phyloP scores from a whole-genome alignment of 2,329 filamentous ascomycete genomes.

The Cordyceps militaris region DNA sequence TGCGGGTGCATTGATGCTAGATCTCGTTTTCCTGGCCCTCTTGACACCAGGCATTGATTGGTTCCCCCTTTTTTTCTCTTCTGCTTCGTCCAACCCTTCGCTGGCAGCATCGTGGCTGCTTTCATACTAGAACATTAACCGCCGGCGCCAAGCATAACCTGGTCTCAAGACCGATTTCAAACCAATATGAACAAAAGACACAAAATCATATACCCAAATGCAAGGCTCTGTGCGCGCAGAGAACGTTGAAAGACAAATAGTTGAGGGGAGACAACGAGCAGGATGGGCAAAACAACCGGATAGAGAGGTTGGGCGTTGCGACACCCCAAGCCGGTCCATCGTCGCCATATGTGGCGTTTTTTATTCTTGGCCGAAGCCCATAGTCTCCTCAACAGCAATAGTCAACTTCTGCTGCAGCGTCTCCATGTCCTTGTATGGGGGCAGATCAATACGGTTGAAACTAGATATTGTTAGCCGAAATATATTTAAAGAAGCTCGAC shows the following conservation, averaged over 20 bases:
- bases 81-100: background rate
- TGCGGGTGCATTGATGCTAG: background rate
- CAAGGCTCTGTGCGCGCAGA: constrained; percentile 8
- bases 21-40: background rate
- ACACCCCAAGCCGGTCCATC: constrained; percentile 1
- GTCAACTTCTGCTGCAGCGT: constrained; percentile 82
- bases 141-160: constrained; percentile 12
- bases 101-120: constrained; percentile 5
- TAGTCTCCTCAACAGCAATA: constrained; percentile 96
- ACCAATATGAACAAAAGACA: constrained; percentile 20
- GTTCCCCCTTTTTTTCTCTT: background rate
- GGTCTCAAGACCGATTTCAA: constrained; percentile 12
- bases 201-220: constrained; percentile 13
- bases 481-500: constrained; percentile 18
- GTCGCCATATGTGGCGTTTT: constrained; percentile 25
- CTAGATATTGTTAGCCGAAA: constrained; percentile 36
- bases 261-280: background rate
- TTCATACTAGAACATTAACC: constrained; percentile 11
- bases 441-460: constrained; percentile 95
- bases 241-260: constrained; percentile 12
- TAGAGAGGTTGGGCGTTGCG: background rate
- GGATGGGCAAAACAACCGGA: constrained; percentile 10
- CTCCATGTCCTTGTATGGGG: constrained; percentile 85
- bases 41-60: background rate
- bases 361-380: constrained; percentile 97